These are phyloP conservation scores for sweet orange (Citrus sinensis) DNA, from an alignment of 345 rosid genomes.

Conservation along the genomic window DNA sequence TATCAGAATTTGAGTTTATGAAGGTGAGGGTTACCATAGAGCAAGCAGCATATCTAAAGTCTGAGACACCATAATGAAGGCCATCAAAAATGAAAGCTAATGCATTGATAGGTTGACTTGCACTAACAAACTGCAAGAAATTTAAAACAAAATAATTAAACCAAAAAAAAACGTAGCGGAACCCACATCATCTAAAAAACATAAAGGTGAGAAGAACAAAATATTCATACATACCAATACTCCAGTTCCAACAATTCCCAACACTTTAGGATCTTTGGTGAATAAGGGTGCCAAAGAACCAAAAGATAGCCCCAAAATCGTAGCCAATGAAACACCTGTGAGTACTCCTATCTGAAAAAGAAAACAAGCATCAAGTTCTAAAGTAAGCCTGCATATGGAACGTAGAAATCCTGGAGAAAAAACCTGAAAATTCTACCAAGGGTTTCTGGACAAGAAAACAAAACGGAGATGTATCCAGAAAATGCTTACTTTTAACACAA, in stretches of 20 bases:
- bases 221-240: slow-evolving; percentile 49
- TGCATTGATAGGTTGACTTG: slow-evolving; percentile 88
- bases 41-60: slow-evolving; percentile 81
- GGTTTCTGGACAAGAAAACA: neutral
- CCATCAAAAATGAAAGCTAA: slow-evolving; percentile 93
- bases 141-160: neutral
- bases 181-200: neutral
- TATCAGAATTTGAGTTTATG: neutral
- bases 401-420: neutral
- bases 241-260: slow-evolving; percentile 69
- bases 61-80: slow-evolving; percentile 90
- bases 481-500: slow-evolving; percentile 65
- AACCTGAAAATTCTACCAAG: neutral
- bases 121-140: slow-evolving; percentile 66
- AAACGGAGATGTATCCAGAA: neutral
- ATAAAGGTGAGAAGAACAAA: neutral
- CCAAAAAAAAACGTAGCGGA: neutral
- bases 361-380: slow-evolving; percentile 3
- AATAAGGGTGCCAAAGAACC: slow-evolving; percentile 67
- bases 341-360: slow-evolving; percentile 68
- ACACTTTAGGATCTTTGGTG: slow-evolving; percentile 72
- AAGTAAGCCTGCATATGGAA: neutral
- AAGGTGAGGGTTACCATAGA: slow-evolving; percentile 57
- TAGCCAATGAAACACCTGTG: slow-evolving; percentile 67
- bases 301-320: slow-evolving; percentile 64